Conservation (phyloP, 2,329 filamentous ascomycete species). For the Chrysoporthe cubensis region DNA sequence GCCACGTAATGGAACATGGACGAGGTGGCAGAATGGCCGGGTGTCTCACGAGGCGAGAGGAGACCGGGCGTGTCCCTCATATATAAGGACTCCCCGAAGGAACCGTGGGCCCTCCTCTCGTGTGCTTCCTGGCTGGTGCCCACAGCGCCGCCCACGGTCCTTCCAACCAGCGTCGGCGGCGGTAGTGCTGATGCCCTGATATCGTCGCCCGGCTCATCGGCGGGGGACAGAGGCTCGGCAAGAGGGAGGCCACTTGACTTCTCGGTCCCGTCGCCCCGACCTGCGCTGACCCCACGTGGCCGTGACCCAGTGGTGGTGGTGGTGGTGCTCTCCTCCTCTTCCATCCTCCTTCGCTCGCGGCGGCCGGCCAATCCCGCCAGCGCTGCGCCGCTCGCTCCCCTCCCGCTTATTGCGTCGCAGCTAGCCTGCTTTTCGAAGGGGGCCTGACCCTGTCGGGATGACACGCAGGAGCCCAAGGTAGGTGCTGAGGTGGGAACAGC, state of each 20-base stretch:
- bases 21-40: slow-evolving; percentile 24
- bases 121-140: slow-evolving; percentile 1
- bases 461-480: neutral
- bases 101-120: slow-evolving; percentile 15
- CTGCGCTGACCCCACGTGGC: slow-evolving; percentile 38
- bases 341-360: slow-evolving; percentile 27
- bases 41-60: slow-evolving; percentile 28
- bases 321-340: slow-evolving; percentile 32
- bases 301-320: slow-evolving; percentile 4
- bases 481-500: slow-evolving; percentile 9
- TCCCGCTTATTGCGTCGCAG: slow-evolving; percentile 18
- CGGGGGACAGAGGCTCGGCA: slow-evolving; percentile 7
- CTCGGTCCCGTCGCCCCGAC: slow-evolving; percentile 27
- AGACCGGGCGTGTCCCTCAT: neutral
- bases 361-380: slow-evolving; percentile 28
- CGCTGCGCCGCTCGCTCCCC: slow-evolving; percentile 25
- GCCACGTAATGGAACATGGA: slow-evolving; percentile 21
- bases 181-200: slow-evolving; percentile 11
- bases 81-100: neutral
- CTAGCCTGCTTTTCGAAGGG: slow-evolving; percentile 23
- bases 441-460: slow-evolving; percentile 23
- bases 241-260: slow-evolving; percentile 18
- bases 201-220: slow-evolving; percentile 17
- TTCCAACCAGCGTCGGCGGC: slow-evolving; percentile 2
- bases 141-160: slow-evolving; percentile 1